Base-by-base conservation (phyloP, 1,284 basidiomycete genomes). In the Neonothopanus nambi region DNA sequence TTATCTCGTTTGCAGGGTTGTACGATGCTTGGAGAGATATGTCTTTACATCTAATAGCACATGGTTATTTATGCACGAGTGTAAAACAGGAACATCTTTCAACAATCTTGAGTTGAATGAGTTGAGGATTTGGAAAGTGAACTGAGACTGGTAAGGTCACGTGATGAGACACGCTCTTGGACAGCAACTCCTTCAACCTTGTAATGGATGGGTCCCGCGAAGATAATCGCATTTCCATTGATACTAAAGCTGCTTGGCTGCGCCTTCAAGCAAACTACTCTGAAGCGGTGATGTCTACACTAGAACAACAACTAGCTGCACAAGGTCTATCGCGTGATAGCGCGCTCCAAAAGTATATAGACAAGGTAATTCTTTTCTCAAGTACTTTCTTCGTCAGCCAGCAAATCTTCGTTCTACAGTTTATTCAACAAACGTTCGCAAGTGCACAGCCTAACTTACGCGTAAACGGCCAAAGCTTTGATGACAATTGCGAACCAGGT, bases 221-320 rank as follows among this genome's bases (percentile, higher is more conserved):
- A 51, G 49, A 51, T n/a, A 26, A 36, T n/a, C 49, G 49, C 18
- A 42, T 51, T 12, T 51, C 49, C 9, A 51, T 51, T 8, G 49
- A 51, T 21, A 42, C 49, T 5, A 36, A 36, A 40, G 37, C 21
- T 21, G 49, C 42, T 21, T 51, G 49, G 49, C 37, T 40, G n/a
- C 49, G 35, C 11, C 13, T 51, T n/a, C 42, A 51, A 35, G 18
- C 40, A 44, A 51, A 38, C 28, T 51, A 44, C 17, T 30, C 41
- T 21, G 33, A 51, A n/a, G 41, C 33, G 3, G 40, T 35, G 3
- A 42, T 17, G 15, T 13, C 33, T 8, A 23, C 28, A 15, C 30
- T 51, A 9, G 40, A 35, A 1, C 42, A 24, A 35, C 40, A 51
- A 23, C 40, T 44, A 8, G 28, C 20, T 20, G 40, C 33, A 1